Evolutionary conservation across 73 alveolate species (phyloP).

Genomic region (Diophrys sp.): DNA sequence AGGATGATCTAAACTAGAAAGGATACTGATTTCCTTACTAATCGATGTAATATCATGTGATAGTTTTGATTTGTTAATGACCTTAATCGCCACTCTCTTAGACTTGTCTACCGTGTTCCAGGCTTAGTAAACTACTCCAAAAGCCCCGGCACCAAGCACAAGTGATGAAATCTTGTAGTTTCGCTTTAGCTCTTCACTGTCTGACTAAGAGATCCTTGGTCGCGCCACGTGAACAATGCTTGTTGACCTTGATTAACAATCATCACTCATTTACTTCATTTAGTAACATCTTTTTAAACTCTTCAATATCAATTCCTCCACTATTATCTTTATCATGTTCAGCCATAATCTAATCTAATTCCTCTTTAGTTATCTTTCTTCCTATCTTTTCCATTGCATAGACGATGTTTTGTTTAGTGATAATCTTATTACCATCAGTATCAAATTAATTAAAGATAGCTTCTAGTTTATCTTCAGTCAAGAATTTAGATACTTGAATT

Average conservation of each 20-base stretch:
- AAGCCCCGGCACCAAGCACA: conserved; percentile 37
- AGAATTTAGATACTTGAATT: not conserved
- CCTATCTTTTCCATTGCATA: conserved; percentile 23
- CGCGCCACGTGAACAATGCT: too few relatives aligned
- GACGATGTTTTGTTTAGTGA: conserved; percentile 26
- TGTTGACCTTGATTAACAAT: not conserved
- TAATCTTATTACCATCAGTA: conserved; percentile 12
- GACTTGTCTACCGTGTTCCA: conserved; percentile 5
- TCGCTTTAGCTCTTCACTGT: conserved; percentile 25
- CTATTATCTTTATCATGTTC: not conserved
- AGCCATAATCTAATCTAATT: not conserved
- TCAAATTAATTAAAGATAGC: conserved; percentile 34
- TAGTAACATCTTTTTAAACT: not conserved
- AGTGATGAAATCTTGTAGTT: conserved; percentile 15
- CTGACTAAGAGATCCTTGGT: conserved; percentile 5
- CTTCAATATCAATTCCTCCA: conserved; percentile 7
- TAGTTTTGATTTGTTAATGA: conserved; percentile 24
- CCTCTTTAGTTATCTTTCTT: not conserved
- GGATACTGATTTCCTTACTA: conserved; percentile 21
- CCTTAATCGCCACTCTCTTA: conserved; percentile 31
- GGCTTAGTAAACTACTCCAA: conserved; percentile 23
- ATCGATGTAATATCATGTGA: not conserved
- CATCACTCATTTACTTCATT: conserved; percentile 3
- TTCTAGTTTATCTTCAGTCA: conserved; percentile 20
- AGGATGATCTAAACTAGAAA: conserved; percentile 53